Conservation (phyloP, 768 basidiomycete species). For the Lactifluus rugatus region DNA sequence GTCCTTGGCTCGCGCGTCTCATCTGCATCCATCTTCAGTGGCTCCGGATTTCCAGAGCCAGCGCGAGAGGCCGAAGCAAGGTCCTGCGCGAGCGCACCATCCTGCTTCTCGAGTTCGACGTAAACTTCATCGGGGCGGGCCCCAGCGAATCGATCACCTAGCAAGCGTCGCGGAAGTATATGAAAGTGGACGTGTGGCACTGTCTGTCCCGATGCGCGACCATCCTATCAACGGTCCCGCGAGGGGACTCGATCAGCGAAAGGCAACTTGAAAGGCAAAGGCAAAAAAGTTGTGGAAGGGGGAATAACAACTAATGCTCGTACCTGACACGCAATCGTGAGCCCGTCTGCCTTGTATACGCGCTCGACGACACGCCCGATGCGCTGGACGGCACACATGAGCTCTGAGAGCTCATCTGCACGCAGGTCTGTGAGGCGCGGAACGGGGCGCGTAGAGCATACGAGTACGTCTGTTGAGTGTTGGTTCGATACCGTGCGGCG, state of each 20-base stretch:
- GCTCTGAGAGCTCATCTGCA: constrained; percentile 56
- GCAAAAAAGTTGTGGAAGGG: background rate
- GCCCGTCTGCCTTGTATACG: constrained; percentile 70
- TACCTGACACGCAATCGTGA: constrained; percentile 90
- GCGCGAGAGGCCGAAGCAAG: constrained; percentile 20
- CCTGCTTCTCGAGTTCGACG: constrained; percentile 61
- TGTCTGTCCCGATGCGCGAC: constrained; percentile 72
- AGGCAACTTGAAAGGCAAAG: background rate
- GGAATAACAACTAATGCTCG: background rate
- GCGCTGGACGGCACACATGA: constrained; percentile 70
- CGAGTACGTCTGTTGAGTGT: constrained; percentile 38
- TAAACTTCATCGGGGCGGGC: constrained; percentile 63
- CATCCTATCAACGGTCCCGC: constrained; percentile 46
- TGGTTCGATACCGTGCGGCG: background rate
- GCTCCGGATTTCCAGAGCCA: constrained; percentile 21
- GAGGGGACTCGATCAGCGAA: background rate
- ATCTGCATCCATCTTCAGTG: constrained; percentile 34
- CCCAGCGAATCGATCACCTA: constrained; percentile 54
- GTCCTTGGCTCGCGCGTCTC: constrained; percentile 37
- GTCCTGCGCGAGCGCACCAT: constrained; percentile 39
- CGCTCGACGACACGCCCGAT: constrained; percentile 75
- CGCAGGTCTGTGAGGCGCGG: constrained; percentile 41
- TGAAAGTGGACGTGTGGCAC: constrained; percentile 98
- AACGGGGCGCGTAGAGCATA: constrained; percentile 41
- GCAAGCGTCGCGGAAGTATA: constrained; percentile 69